phyloP scores from a whole-genome alignment of 352 stramenopile genomes.

The Plasmopara viticola region DNA sequence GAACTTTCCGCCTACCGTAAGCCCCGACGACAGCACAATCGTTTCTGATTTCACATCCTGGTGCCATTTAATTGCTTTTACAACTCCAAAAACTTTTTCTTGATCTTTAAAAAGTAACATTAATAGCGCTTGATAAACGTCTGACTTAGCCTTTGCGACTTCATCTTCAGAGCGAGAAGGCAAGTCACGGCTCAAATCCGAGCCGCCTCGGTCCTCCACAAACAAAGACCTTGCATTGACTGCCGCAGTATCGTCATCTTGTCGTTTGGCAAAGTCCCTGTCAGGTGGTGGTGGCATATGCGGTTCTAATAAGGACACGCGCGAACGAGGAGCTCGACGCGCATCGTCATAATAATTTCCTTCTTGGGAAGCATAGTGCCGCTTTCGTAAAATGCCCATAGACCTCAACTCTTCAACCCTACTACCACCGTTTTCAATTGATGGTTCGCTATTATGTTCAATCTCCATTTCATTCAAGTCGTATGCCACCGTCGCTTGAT shows the following conservation, averaged over 20 bases:
- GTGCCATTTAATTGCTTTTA: conserved; percentile 44
- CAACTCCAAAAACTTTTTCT: conserved; percentile 24
- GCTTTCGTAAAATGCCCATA: conserved; percentile 25
- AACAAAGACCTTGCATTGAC: conserved; percentile 19
- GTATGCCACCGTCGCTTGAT: conserved; percentile 1
- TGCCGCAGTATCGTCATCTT: neutral
- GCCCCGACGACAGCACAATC: conserved; percentile 18
- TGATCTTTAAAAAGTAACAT: conserved; percentile 43
- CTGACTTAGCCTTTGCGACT: conserved; percentile 36
- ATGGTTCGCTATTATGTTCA: conserved; percentile 1
- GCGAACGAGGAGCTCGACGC: conserved; percentile 20
- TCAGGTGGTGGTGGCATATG: neutral
- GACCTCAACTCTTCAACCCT: conserved; percentile 19
- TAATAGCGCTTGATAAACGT: conserved; percentile 58
- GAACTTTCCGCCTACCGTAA: conserved; percentile 18
- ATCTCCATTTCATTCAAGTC: conserved; percentile 3
- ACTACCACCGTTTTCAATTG: neutral
- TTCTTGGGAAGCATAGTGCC: conserved; percentile 23
- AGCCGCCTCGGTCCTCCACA: conserved; percentile 46
- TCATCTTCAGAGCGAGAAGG: conserved; percentile 26
- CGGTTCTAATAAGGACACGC: conserved; percentile 17
- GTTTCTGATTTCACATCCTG: conserved; percentile 18
- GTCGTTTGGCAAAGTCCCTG: conserved; percentile 3
- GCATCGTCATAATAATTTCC: conserved; percentile 12
- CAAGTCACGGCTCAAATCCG: conserved; percentile 15